Base-by-base conservation (phyloP, 352 stramenopile species). In the Globisporangium rhizosaccharum region DNA sequence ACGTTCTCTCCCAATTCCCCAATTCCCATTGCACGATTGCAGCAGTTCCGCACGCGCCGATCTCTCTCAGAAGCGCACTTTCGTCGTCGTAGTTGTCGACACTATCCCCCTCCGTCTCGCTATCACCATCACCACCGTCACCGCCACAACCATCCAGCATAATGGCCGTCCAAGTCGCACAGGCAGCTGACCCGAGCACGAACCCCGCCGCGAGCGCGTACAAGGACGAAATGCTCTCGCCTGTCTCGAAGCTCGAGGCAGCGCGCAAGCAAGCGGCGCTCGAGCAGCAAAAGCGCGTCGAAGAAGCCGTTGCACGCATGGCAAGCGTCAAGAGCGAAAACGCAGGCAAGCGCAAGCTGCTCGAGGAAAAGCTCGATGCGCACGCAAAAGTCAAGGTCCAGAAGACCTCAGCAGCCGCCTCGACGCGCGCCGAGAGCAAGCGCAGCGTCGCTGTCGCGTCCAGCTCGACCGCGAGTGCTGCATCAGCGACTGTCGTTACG, bases 281-380 rank as follows among this genome's bases (percentile, higher is more conserved):
- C n/a, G 77, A 90, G 61, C 83, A 91, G 72, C 70, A 86, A 65
- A 75, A 79, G 51, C 83, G 83, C 65, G 74, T 93, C 33, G 76
- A 88, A 18, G 63, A 59, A 1, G 83, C 81, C 0, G 79, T 78
- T 30, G 73, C 76, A 51, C 83, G 83, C 49, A 66, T 88, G 46
- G 75, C 71, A 1, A 61, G 60, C 18, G 48, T 51, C 42, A 85
- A 87, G 72, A 83, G 85, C 50, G 68, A 82, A 20, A 65, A 76
- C 59, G 28, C 66, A n/a, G 61, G 73, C 45, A 86, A 93, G 71
- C 79, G 78, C 53, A 81, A 90, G 60, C 66, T 68, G 55, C 55
- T 81, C 23, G 71, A 82, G 45, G 68, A 71, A 30, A 71, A 65
- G 18, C 49, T 75, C 0, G 79, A 92, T 36, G 57, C 57, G 7